Base-by-base conservation (phyloP, 805 yeast genomes). In the Pichia cephalocereana region DNA sequence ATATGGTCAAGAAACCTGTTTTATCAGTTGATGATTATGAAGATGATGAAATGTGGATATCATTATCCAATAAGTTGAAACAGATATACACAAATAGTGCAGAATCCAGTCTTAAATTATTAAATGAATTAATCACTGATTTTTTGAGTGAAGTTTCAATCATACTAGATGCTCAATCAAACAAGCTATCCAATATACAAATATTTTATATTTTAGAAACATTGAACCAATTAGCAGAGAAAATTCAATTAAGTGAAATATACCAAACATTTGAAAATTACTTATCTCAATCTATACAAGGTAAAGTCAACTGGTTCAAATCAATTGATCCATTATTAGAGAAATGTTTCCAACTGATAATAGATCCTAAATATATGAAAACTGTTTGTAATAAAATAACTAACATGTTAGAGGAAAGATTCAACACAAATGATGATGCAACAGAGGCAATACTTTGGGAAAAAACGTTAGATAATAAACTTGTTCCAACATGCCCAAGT, bases 1-100 rank as follows among this genome's bases (percentile, higher is more conserved):
- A 36, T 2, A 47, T 52, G 4, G 41, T 67, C 37, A 44, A 44
- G 2, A 64, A 61, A 43, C 70, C 68, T 23, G 52, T 63, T 2
- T 47, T 67, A 38, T 61, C 70, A n/a, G 58, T 66, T 41, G 71
- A 67, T 52, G 70, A 66, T 45, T 49, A 52, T 36, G 70, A 66
- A 40, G 57, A 66, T 49, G 64, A 62, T 19, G 56, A 49, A 17
- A 64, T 61, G 43, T 67, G 71, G 71, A 17, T 38, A 5, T 8
- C 18, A 0, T 39, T 51, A 2, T 46, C 57, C 4, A n/a, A 43
- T 0, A 51, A 47, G 3, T 39, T 64, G 19, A 43, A 41, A n/a
- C 23, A 38, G 1, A 38, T 57, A 5, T 42, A 61, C 7, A 44
- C 54, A 30, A 51, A 52, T 23, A 57, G 58, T 8, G 54, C 57